These are phyloP conservation scores for Populus hybrid DNA, from an alignment of 441 rosid species.

Conservation along the genomic window DNA sequence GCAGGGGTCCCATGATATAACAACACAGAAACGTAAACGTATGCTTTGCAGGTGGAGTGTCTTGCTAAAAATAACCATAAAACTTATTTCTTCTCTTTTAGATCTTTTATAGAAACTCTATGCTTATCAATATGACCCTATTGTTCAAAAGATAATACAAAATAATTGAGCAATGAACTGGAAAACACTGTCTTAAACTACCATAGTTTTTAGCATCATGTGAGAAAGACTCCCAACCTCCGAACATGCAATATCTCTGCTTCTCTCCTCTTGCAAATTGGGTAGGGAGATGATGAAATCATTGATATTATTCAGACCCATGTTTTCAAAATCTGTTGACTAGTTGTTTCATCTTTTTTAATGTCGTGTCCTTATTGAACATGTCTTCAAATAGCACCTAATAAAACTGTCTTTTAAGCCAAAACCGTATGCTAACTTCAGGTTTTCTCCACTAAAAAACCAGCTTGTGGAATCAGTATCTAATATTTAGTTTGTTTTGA, in stretches of 20 bases:
- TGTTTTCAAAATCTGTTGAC: constrained; percentile 17
- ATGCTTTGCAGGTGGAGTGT: not conserved
- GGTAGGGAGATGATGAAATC: not conserved
- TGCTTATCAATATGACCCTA: not conserved
- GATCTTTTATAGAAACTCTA: not conserved
- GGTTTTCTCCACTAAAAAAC: not conserved
- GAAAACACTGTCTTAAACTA: not conserved
- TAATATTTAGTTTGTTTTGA: too few species aligned
- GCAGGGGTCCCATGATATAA: not conserved
- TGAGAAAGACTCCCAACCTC: constrained; percentile 22
- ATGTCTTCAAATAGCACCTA: not conserved
- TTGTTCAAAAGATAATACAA: not conserved
- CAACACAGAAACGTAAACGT: not conserved
- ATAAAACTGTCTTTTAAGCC: not conserved
- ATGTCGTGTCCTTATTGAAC: not conserved
- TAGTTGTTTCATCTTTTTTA: not conserved
- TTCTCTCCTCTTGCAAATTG: not conserved
- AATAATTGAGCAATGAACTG: not conserved
- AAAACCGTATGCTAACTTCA: constrained; percentile 3
- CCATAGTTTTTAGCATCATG: constrained; percentile 17
- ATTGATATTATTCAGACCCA: not conserved
- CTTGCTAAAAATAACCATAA: too few species aligned
- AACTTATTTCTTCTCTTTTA: not conserved
- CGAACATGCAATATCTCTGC: constrained; percentile 2
- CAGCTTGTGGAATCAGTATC: too few species aligned